Evolutionary conservation across 805 yeast genomes (phyloP).

Genomic region (Metschnikowia kofuensis): DNA sequence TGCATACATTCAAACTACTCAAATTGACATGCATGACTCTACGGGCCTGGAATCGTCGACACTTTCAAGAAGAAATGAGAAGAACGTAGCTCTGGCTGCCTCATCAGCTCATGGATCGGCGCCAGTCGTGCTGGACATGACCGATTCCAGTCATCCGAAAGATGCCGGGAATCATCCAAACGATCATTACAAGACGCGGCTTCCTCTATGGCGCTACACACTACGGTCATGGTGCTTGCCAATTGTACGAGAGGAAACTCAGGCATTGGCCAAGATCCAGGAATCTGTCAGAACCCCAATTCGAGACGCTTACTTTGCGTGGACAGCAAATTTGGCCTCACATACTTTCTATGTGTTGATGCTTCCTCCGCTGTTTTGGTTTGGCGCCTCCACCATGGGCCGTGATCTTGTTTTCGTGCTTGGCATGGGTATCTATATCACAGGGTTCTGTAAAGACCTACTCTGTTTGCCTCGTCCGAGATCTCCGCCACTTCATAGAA

Average conservation of each 20-base stretch:
- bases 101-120: not conserved
- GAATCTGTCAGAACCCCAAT: conserved; percentile 40
- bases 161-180: conserved; percentile 78
- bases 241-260: conserved; percentile 62
- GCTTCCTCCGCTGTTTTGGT: conserved; percentile 84
- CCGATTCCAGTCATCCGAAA: not conserved
- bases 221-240: conserved; percentile 56
- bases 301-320: conserved; percentile 75
- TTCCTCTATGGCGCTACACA: conserved; percentile 54
- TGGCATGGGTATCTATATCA: conserved; percentile 67
- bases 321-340: conserved; percentile 85
- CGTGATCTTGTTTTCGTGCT: conserved; percentile 59
- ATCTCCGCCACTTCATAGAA: conserved; percentile 87
- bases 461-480: conserved; percentile 89
- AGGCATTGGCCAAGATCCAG: conserved; percentile 57
- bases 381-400: conserved; percentile 56
- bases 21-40: conserved; percentile 24
- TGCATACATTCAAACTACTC: not conserved
- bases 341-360: conserved; percentile 91
- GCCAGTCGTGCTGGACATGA: not conserved
- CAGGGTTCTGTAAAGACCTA: conserved; percentile 79
- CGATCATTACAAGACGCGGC: conserved; percentile 57
- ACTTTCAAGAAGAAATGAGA: not conserved
- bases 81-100: not conserved
- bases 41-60: not conserved